Evolutionary conservation across 164 flowering plant genomes (phyloP).

Genomic region (Chimonanthus praecox): DNA sequence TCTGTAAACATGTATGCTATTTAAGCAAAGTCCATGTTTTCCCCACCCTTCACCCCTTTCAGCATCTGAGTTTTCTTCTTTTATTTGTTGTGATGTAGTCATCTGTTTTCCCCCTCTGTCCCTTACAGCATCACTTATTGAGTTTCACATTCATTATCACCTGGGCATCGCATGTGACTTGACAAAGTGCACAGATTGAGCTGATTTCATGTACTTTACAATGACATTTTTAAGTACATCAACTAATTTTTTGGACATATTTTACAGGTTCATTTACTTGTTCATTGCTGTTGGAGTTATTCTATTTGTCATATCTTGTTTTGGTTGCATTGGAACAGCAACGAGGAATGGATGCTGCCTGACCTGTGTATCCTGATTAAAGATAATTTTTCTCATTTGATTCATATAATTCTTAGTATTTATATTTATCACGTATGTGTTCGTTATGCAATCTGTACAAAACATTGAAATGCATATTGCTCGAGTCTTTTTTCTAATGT

Average conservation of each 20-base stretch:
- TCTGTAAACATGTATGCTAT: neutral
- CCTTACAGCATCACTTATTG: neutral
- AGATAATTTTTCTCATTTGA: neutral
- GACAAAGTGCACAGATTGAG: too few relatives aligned
- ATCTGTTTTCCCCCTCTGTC: too few relatives aligned
- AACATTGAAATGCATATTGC: too few relatives aligned
- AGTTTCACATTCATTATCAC: too few relatives aligned
- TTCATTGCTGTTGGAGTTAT: slow-evolving; percentile 75
- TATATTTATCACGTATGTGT: neutral
- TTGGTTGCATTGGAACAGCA: slow-evolving; percentile 76
- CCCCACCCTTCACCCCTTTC: neutral
- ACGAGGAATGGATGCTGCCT: slow-evolving; percentile 85
- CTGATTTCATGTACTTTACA: too few relatives aligned
- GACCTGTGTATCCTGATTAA: slow-evolving; percentile 72
- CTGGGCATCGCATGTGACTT: too few relatives aligned
- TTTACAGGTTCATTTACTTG: slow-evolving; percentile 84
- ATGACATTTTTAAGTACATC: too few relatives aligned
- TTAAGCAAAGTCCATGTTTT: neutral
- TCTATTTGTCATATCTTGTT: slow-evolving; percentile 77
- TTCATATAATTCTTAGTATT: too few relatives aligned
- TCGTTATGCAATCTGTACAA: neutral
- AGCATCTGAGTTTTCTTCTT: neutral
- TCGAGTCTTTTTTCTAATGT: neutral
- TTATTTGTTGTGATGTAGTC: too few relatives aligned
- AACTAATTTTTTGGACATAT: neutral